phyloP scores from a whole-genome alignment of 2,329 filamentous ascomycete genomes.

The Scedosporium boydii region DNA sequence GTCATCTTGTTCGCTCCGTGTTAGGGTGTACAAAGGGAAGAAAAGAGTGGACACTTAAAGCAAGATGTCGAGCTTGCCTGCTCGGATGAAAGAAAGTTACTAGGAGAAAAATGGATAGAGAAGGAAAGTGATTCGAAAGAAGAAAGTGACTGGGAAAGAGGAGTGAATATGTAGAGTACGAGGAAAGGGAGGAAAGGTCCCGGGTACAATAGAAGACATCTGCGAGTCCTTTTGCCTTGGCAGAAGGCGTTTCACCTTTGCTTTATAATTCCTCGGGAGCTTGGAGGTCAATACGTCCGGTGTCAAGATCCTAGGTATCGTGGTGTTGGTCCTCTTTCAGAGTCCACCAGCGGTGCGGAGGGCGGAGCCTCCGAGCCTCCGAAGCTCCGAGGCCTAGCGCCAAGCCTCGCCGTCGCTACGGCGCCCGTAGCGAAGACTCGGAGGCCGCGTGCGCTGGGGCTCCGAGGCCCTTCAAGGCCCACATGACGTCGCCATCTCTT shows the following conservation, averaged over 20 bases:
- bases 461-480: too few species aligned
- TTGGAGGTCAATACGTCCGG: neutral
- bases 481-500: too few species aligned
- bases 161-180: too few species aligned
- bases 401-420: neutral
- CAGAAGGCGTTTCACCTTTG: neutral
- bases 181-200: too few species aligned
- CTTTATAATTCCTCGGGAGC: neutral
- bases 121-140: neutral
- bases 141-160: too few species aligned
- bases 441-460: neutral
- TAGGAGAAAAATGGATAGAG: neutral
- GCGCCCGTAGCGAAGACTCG: neutral
- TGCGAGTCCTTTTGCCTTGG: neutral
- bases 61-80: neutral
- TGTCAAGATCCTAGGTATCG: neutral
- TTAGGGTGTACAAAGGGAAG: neutral
- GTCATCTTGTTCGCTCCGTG: neutral
- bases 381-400: neutral
- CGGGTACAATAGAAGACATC: neutral
- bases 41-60: neutral
- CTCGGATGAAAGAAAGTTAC: neutral
- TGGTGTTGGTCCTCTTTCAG: neutral
- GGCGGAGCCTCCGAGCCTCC: slow-evolving; percentile 2
- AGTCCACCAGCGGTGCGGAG: neutral